Percentiles rank a stretch among this genome's conserved stretches.
phyloP scores from a whole-genome alignment of 805 yeast genomes.

The Hemisphaericaspora nanyangensis region DNA sequence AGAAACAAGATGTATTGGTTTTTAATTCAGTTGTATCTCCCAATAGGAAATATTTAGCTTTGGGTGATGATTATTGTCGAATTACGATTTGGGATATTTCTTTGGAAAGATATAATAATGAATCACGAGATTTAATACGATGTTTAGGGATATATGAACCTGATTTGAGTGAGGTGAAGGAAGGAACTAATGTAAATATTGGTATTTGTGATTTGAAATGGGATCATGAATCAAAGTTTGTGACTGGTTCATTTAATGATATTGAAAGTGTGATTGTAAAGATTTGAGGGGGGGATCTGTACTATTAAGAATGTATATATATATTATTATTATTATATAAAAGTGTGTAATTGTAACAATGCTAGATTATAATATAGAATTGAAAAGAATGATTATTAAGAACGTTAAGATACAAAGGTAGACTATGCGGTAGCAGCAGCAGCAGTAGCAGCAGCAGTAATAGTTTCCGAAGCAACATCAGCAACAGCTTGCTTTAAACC shows the following conservation, averaged over 20 bases:
- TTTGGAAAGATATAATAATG: slow-evolving; percentile 5
- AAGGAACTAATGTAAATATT: slow-evolving; percentile 6
- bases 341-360: too few relatives aligned
- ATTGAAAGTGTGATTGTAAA: slow-evolving; percentile 25
- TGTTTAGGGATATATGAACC: slow-evolving; percentile 24
- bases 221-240: slow-evolving; percentile 23
- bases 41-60: slow-evolving; percentile 45
- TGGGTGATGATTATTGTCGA: slow-evolving; percentile 65
- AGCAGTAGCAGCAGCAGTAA: slow-evolving; percentile 10
- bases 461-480: slow-evolving; percentile 18
- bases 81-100: slow-evolving; percentile 50
- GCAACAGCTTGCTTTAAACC: slow-evolving; percentile 20
- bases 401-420: too few relatives aligned
- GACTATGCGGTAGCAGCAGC: slow-evolving; percentile 2
- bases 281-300: slow-evolving; percentile 8
- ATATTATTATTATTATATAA: too few relatives aligned
- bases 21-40: slow-evolving; percentile 52
- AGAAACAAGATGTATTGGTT: slow-evolving; percentile 49
- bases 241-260: slow-evolving; percentile 35
- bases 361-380: too few relatives aligned
- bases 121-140: slow-evolving; percentile 12
- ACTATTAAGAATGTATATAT: neutral
- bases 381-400: too few relatives aligned
- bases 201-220: slow-evolving; percentile 39
- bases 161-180: slow-evolving; percentile 10